These are phyloP conservation scores for Chamaecyparis obtusa DNA, from an alignment of 75 land plant genomes.

Conservation along the genomic window DNA sequence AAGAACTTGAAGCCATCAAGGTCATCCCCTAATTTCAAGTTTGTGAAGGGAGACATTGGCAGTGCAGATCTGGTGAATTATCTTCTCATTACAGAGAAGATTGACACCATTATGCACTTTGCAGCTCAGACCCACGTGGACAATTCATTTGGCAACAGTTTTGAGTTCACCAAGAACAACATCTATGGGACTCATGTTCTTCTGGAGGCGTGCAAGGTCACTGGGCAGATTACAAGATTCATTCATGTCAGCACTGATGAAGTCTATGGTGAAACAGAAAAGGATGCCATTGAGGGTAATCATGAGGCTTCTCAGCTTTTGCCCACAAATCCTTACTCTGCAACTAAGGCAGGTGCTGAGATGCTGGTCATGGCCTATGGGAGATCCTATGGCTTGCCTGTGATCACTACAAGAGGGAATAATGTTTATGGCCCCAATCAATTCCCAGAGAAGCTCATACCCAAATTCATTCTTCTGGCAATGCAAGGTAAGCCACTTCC, in stretches of 20 bases:
- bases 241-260: slow-evolving; percentile 79
- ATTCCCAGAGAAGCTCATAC: slow-evolving; percentile 78
- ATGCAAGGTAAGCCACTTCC: slow-evolving; percentile 64
- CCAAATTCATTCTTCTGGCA: slow-evolving; percentile 70
- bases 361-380: slow-evolving; percentile 87
- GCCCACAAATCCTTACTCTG: slow-evolving; percentile 72
- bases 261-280: slow-evolving; percentile 73
- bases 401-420: slow-evolving; percentile 72
- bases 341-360: slow-evolving; percentile 74
- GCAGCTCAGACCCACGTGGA: slow-evolving; percentile 82
- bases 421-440: slow-evolving; percentile 83
- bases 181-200: slow-evolving; percentile 80
- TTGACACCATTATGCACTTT: slow-evolving; percentile 82
- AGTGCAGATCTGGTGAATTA: slow-evolving; percentile 82
- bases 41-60: slow-evolving; percentile 74
- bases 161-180: slow-evolving; percentile 79
- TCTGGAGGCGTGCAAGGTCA: slow-evolving; percentile 70
- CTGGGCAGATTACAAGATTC: slow-evolving; percentile 58
- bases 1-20: slow-evolving; percentile 61
- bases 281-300: slow-evolving; percentile 71
- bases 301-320: slow-evolving; percentile 71
- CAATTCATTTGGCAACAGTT: slow-evolving; percentile 75
- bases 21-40: slow-evolving; percentile 61
- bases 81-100: slow-evolving; percentile 62
- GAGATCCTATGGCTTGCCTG: slow-evolving; percentile 71